Evolutionary conservation across 2,329 filamentous ascomycete species (phyloP).

Genomic region (Stenocarpella maydis): DNA sequence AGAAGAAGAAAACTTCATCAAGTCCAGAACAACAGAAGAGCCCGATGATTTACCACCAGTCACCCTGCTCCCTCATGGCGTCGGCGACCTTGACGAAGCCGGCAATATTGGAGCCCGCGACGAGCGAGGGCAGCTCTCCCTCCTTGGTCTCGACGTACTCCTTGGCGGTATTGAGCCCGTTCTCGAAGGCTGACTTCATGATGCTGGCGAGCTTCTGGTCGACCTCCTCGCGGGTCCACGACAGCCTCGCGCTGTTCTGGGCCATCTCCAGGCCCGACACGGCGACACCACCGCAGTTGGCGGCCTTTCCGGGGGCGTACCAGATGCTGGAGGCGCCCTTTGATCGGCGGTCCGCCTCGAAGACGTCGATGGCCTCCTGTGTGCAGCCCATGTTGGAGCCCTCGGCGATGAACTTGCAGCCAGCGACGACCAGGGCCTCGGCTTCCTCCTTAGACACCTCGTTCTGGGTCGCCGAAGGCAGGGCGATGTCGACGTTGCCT

Average conservation of each 20-base stretch:
- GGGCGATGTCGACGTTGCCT: conserved; percentile 87
- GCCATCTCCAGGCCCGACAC: conserved; percentile 99
- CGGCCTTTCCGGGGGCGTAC: conserved; percentile 97
- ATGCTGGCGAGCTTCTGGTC: conserved; percentile 90
- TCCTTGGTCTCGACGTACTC: conserved; percentile 82
- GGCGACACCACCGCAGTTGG: conserved; percentile 96
- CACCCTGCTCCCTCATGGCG: conserved; percentile 96
- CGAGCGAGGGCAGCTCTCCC: conserved; percentile 86
- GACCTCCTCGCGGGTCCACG: conserved; percentile 89
- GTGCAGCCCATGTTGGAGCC: conserved; percentile 99
- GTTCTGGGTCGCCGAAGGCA: conserved; percentile 96
- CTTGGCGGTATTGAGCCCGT: conserved; percentile 87
- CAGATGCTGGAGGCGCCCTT: conserved; percentile 78
- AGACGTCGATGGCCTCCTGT: conserved; percentile 91
- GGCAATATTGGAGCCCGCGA: conserved; percentile 95
- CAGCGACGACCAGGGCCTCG: conserved; percentile 77
- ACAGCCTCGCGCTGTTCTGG: conserved; percentile 87
- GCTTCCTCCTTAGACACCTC: conserved; percentile 95
- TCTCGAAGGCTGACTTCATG: conserved; percentile 94
- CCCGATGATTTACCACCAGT: conserved; percentile 72
- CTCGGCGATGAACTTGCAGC: conserved; percentile 88
- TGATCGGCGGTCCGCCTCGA: conserved; percentile 79
- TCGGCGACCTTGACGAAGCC: conserved; percentile 95
- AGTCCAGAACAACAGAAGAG: neutral
- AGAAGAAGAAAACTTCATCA: neutral